phyloP scores from a whole-genome alignment of 768 basidiomycete genomes.

The Rhodocollybia butyracea region DNA sequence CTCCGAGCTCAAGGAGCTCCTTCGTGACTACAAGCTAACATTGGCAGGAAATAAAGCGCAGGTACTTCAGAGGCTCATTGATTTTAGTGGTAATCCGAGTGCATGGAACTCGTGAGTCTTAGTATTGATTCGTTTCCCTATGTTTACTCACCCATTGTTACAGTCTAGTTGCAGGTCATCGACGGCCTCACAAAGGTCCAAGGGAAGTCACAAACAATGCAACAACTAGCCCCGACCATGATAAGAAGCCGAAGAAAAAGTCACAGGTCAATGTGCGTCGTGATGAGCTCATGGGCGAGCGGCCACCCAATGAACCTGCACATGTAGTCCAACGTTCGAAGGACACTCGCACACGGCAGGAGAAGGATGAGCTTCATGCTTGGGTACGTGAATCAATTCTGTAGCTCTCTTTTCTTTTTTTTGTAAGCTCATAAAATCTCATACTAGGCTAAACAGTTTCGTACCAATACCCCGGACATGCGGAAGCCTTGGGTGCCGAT shows the following conservation, averaged over 20 bases:
- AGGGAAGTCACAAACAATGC: neutral
- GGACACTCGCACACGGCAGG: neutral
- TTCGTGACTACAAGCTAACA: neutral
- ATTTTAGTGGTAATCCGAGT: neutral
- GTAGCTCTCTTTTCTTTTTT: neutral
- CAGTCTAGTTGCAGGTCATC: neutral
- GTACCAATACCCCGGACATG: neutral
- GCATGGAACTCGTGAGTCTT: neutral
- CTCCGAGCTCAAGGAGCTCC: neutral
- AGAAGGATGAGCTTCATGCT: neutral
- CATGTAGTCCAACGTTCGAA: neutral
- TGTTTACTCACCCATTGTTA: neutral
- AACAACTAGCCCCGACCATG: too few species aligned
- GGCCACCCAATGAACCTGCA: neutral
- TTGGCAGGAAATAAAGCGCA: neutral
- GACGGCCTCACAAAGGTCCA: neutral
- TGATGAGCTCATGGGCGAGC: neutral
- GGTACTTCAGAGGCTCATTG: neutral
- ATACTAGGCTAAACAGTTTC: neutral
- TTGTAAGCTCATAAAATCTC: neutral
- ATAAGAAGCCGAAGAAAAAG: neutral
- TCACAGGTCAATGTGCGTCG: neutral
- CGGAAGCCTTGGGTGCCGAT: neutral
- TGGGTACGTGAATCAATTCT: neutral
- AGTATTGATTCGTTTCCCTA: neutral